Conservation (phyloP, 176 grass and related monocot species). For the Cenchrus fungigraminus region DNA sequence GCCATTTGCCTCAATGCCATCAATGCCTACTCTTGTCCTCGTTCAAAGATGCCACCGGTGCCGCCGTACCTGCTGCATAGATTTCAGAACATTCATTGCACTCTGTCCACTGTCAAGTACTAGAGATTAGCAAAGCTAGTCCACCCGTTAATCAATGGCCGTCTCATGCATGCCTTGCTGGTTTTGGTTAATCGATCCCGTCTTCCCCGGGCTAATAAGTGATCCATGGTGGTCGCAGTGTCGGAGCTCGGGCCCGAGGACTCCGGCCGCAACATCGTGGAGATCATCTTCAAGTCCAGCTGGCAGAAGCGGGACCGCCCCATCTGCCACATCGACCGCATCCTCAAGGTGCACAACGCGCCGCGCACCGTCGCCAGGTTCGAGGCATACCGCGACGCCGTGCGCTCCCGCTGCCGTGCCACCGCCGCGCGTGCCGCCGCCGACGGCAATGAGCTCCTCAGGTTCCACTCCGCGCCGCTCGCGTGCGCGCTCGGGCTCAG, state of each 20-base stretch:
- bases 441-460: slow-evolving; percentile 96
- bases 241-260: slow-evolving; percentile 90
- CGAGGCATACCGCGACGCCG: slow-evolving; percentile 84
- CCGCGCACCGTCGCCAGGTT: slow-evolving; percentile 83
- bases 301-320: slow-evolving; percentile 81
- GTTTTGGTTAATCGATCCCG: neutral
- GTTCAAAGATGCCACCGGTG: slow-evolving; percentile 1
- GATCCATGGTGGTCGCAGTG: slow-evolving; percentile 40
- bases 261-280: slow-evolving; percentile 92
- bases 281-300: slow-evolving; percentile 99
- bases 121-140: neutral
- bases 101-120: slow-evolving; percentile 21
- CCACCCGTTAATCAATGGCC: neutral
- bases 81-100: slow-evolving; percentile 14
- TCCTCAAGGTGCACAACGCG: slow-evolving; percentile 85
- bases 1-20: neutral
- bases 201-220: neutral
- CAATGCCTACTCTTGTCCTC: neutral
- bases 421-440: slow-evolving; percentile 57
- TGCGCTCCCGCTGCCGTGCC: slow-evolving; percentile 58
- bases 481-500: slow-evolving; percentile 67
- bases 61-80: neutral
- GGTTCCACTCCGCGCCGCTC: slow-evolving; percentile 79
- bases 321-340: slow-evolving; percentile 77
- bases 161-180: neutral